Evolutionary conservation across 2,329 filamentous ascomycete species (phyloP).

Genomic region (Fusarium siculi): DNA sequence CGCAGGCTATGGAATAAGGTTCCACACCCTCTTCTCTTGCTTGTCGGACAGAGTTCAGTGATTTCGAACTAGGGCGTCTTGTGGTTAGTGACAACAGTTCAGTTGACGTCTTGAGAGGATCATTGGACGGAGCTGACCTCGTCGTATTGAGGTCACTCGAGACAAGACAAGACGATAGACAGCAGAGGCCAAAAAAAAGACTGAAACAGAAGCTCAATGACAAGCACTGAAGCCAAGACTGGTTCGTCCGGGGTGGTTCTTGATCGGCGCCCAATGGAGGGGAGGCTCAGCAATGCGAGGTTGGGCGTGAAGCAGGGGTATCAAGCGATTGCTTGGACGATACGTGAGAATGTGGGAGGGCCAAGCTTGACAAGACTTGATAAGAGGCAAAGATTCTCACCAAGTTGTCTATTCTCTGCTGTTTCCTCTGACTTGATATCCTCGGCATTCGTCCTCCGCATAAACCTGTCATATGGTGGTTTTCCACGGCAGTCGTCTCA

Average conservation of each 20-base stretch:
- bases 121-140: constrained; percentile 8
- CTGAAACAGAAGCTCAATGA: constrained; percentile 24
- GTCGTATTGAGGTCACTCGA: constrained; percentile 8
- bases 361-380: constrained; percentile 7
- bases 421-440: background rate
- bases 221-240: constrained; percentile 28
- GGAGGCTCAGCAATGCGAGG: constrained; percentile 31
- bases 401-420: background rate
- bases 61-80: constrained; percentile 4
- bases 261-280: constrained; percentile 38
- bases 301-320: constrained; percentile 35
- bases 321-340: constrained; percentile 22
- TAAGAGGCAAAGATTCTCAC: constrained; percentile 11
- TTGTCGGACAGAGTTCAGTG: constrained; percentile 12
- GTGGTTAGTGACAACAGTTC: constrained; percentile 10
- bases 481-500: background rate
- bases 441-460: constrained; percentile 14
- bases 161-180: background rate
- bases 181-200: background rate
- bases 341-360: constrained; percentile 14
- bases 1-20: constrained; percentile 38
- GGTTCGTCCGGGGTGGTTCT: constrained; percentile 27
- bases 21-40: constrained; percentile 39
- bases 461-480: constrained; percentile 23
- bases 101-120: constrained; percentile 8